phyloP scores from a whole-genome alignment of 176 grass and related monocot species.

The Carex scoparia region DNA sequence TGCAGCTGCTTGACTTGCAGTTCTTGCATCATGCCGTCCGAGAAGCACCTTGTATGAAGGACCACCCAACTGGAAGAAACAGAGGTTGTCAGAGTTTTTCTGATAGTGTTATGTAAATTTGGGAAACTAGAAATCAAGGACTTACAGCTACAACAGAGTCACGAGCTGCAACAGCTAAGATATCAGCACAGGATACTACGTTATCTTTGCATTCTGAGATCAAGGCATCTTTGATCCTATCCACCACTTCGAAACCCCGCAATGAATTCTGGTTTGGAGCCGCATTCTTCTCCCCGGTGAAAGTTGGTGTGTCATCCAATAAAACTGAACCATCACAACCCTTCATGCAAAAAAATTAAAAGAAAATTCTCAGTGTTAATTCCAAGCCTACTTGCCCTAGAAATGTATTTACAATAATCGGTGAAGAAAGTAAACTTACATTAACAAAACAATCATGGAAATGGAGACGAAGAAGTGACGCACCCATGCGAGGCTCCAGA shows the following conservation, averaged over 20 bases:
- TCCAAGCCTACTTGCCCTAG: not conserved
- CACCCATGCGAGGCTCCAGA: conserved; percentile 28
- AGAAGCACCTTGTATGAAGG: conserved; percentile 31
- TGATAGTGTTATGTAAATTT: not conserved
- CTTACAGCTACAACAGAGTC: conserved; percentile 38
- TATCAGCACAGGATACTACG: conserved; percentile 40
- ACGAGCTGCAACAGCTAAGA: conserved; percentile 37
- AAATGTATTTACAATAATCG: not conserved
- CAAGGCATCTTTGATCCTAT: conserved; percentile 36
- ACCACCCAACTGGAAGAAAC: conserved; percentile 27
- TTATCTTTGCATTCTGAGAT: conserved; percentile 23
- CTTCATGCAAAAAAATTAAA: conserved; percentile 11
- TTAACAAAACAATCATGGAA: conserved; percentile 34
- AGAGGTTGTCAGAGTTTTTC: not conserved
- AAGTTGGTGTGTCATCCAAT: conserved; percentile 36
- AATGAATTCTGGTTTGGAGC: conserved; percentile 35
- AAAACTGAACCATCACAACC: conserved; percentile 39
- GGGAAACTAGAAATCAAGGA: not conserved
- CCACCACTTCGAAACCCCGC: conserved; percentile 38
- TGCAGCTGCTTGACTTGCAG: conserved; percentile 26
- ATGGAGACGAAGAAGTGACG: conserved; percentile 28
- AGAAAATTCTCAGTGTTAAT: not conserved
- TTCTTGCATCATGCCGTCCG: conserved; percentile 29
- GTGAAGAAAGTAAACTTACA: not conserved
- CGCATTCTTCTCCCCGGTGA: conserved; percentile 37